Evolutionary conservation across 176 grass and related monocot genomes (phyloP), one percentile per base, ranked within the genome.

Genomic region (Juncus effusus): DNA sequence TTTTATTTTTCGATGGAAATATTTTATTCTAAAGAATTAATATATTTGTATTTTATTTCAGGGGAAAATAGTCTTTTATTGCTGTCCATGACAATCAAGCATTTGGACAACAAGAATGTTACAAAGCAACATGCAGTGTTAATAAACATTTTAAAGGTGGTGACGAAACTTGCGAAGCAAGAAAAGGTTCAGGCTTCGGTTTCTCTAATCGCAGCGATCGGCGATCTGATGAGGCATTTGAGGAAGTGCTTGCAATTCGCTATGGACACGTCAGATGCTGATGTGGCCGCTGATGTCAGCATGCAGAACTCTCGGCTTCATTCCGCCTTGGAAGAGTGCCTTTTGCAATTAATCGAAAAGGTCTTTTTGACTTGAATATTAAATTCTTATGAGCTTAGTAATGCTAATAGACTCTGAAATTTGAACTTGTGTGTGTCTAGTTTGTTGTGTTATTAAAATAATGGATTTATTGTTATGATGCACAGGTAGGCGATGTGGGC

Each of bases 161-260:
- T 75, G 49, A 84, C 77, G 42, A 67, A 83, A 75, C 94, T 99
- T 87, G 89, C 83, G 66, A 72, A 68, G 47, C 80, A 93, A 51
- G 80, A 71, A 54, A 99, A 93, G 56, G 50, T 77, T 8, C 84
- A 87, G 54, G 83, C 85, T 56, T 93, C 89, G 7, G 80, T 87
- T 60, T 70, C 83, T 75, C 79, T 99, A 75, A 60, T 82, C 60
- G 86, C 80, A 76, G 83, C 85, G 54, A 99, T 93, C 52, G 80
- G 78, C 42, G 94, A 90, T 60, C 84, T 93, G 75, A 74, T 87
- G 70, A 99, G 85, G 58, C 88, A 99, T 68, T 68, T 99, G 68
- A 85, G 80, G 65, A 99, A 90, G 86, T 99, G 94, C 82, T 82
- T 99, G 83, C 83, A 90, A 77, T 80, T 54, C 89, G 85, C 88